Evolutionary conservation across 495 filamentous ascomycete genomes (phyloP).

Genomic region (Talaromyces liani): DNA sequence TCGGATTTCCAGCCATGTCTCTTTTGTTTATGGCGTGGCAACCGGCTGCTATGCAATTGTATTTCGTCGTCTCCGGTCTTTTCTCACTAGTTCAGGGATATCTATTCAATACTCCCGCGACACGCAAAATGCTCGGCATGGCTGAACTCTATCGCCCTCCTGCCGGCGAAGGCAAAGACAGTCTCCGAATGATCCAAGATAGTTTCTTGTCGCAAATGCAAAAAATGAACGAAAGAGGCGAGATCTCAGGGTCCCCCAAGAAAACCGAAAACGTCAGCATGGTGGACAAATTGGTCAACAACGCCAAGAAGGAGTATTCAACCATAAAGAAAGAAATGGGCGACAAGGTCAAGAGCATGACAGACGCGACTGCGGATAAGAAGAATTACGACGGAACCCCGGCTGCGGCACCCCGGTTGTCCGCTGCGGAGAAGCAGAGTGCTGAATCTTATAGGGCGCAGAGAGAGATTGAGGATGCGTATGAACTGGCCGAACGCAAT

Average conservation of each 20-base stretch:
- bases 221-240: slow-evolving; percentile 1
- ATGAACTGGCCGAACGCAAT: slow-evolving; percentile 16
- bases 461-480: slow-evolving; percentile 9
- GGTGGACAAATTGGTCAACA: slow-evolving; percentile 19
- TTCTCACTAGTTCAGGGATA: slow-evolving; percentile 51
- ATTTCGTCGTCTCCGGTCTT: slow-evolving; percentile 53
- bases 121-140: slow-evolving; percentile 1
- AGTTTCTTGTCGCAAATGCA: slow-evolving; percentile 10
- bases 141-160: background rate
- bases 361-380: slow-evolving; percentile 1
- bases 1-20: slow-evolving; percentile 53
- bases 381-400: slow-evolving; percentile 12
- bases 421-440: slow-evolving; percentile 13
- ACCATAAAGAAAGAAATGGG: slow-evolving; percentile 12
- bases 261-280: slow-evolving; percentile 15
- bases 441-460: slow-evolving; percentile 17
- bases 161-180: slow-evolving; percentile 1
- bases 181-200: slow-evolving; percentile 20
- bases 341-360: slow-evolving; percentile 16
- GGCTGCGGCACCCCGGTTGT: slow-evolving; percentile 15
- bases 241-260: background rate
- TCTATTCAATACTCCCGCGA: slow-evolving; percentile 30
- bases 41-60: slow-evolving; percentile 64
- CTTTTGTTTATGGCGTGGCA: slow-evolving; percentile 54
- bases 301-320: slow-evolving; percentile 12